Evolutionary conservation across 2,329 filamentous ascomycete species (phyloP).

Genomic region (Atkinsonella hypoxylon): DNA sequence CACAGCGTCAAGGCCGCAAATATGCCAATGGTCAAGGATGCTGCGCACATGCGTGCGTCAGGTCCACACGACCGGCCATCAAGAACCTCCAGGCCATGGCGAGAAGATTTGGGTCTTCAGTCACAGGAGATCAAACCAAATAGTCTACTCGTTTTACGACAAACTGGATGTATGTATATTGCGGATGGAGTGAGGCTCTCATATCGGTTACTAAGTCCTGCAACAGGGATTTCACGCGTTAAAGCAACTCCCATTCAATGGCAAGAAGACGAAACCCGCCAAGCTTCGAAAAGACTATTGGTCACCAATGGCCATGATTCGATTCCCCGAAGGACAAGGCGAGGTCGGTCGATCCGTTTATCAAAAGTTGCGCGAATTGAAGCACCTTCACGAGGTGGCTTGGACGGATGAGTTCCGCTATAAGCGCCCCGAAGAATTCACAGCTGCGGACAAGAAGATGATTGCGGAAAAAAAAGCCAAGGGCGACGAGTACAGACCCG

Average conservation of each 20-base stretch:
- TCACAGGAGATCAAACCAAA: slow-evolving; percentile 36
- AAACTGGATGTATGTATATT: slow-evolving; percentile 31
- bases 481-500: slow-evolving; percentile 20
- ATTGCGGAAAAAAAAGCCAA: slow-evolving; percentile 17
- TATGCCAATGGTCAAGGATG: slow-evolving; percentile 31
- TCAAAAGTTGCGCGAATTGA: slow-evolving; percentile 54
- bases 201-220: no score
- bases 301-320: slow-evolving; percentile 47
- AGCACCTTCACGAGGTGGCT: slow-evolving; percentile 47
- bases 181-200: no score
- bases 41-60: slow-evolving; percentile 30
- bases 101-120: slow-evolving; percentile 46
- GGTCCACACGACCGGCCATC: slow-evolving; percentile 18
- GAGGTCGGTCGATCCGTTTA: slow-evolving; percentile 46
- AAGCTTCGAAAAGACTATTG: slow-evolving; percentile 58
- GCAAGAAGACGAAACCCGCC: slow-evolving; percentile 53
- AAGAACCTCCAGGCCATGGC: slow-evolving; percentile 31
- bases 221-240: slow-evolving; percentile 30
- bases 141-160: slow-evolving; percentile 39
- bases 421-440: slow-evolving; percentile 24
- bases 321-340: slow-evolving; percentile 40
- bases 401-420: slow-evolving; percentile 41
- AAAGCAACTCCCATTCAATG: slow-evolving; percentile 51
- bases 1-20: slow-evolving; percentile 19
- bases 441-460: slow-evolving; percentile 21